Evolutionary conservation across 495 filamentous ascomycete genomes (phyloP), one percentile per base, ranked within the genome.

Genomic region (Apiosordaria backusii): DNA sequence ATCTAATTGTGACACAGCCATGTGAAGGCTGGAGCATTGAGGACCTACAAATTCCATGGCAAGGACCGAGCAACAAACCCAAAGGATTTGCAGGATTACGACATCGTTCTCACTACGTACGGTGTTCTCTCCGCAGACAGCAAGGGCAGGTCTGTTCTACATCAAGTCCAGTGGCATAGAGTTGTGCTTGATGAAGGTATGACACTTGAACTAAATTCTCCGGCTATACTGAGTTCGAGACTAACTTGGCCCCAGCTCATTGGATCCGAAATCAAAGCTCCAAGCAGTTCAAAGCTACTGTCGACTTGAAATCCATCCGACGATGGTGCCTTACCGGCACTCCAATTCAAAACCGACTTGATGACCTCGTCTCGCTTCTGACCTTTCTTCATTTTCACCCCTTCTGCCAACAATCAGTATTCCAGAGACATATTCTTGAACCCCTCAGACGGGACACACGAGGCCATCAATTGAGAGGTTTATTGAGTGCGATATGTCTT

Each of bases 321-420:
- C 53, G 67, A 50, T 65, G 67, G 67, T 65, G 67, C 29, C 35
- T 65, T 4, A 68, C 67, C 0, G 67, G 67, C 15, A 68, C 67
- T 0, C 67, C 59, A 10, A 65, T 68, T 5, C 67, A 68, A 53
- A 68, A 68, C 52, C 22, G 24, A 9, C 18, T 65, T 4, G 22
- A 62, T 16, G 67, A 68, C 35, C 22, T 68, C 18, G 19, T 26
- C 21, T 50, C 63, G 15, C 57, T 65, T n/a, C n/a, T n/a, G n/a
- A n/a, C n/a, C n/a, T n/a, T n/a, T n/a, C 27, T 50, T 65, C 50
- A 27, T 25, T 0, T 65, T 68, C 10, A 18, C 62, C 5, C 19
- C 22, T n/a, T n/a, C n/a, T n/a, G n/a, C n/a, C 1, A 16, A 59
- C 13, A 21, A 57, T 19, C 62, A 50, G 4, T 62, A 62, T 24